Conservation (phyloP, 176 grass and related monocot species). For the Avena sativa region DNA sequence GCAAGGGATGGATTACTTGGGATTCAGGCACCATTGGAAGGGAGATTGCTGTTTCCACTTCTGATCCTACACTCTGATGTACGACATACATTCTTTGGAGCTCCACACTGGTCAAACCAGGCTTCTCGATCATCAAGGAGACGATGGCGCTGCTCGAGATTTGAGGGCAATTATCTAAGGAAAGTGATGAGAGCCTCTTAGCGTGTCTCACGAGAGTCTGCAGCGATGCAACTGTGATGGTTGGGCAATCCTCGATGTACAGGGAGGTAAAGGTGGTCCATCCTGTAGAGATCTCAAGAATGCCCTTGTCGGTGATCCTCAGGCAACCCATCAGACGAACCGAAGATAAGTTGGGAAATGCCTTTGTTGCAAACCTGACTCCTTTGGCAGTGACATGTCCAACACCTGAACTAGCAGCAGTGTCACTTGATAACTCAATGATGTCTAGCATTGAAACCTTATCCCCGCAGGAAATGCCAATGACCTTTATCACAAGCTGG, state of each 20-base stretch:
- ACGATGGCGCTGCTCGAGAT: background rate
- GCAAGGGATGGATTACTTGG: background rate
- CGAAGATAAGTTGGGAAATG: background rate
- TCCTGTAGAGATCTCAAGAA: background rate
- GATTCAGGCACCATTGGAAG: background rate
- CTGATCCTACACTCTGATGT: conserved; percentile 2
- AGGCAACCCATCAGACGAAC: background rate
- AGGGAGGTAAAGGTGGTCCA: background rate
- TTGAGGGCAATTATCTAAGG: background rate
- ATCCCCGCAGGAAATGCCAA: conserved; percentile 9
- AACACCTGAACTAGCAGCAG: background rate
- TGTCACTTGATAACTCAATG: background rate
- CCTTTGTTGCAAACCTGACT: background rate
- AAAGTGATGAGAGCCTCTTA: background rate
- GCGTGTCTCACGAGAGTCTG: background rate
- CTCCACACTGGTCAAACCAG: background rate
- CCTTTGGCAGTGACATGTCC: background rate
- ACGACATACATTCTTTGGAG: conserved; percentile 2
- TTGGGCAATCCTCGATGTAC: background rate
- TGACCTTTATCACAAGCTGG: background rate
- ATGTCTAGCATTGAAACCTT: background rate
- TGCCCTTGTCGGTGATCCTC: background rate
- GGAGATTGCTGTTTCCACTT: background rate
- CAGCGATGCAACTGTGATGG: background rate
- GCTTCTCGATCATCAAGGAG: background rate